Base-by-base conservation (phyloP, 2,329 filamentous ascomycete genomes). In the Fusarium nanum region DNA sequence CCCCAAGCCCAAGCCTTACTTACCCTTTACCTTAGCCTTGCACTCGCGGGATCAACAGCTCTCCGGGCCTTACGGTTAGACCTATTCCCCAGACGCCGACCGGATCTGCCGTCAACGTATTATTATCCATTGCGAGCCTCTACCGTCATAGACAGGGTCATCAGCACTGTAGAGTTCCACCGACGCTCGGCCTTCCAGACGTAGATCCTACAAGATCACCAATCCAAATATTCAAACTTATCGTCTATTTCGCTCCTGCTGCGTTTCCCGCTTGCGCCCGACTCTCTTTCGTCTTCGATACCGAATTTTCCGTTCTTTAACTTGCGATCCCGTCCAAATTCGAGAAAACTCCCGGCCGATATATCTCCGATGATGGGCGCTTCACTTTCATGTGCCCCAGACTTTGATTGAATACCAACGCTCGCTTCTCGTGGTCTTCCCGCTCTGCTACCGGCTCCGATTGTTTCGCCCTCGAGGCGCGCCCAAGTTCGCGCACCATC, bases 321-420 rank as follows among this genome's bases (percentile, higher is more conserved):
- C 25, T 46, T 56, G 48, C 46, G 49, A 45, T 34, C 34, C 18
- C 46, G 16, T 68, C 58, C n/a, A 56, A 54, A 50, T 22, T 48
- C 60, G 50, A 58, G 28, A 60, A 37, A 37, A n/a, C 60, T 47
- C 52, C 55, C 71, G 42, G 42, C 68, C 72, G 69, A 64, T 60
- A 62, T 58, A 67, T 64, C 60, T 73, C 70, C 72, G 70, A 80
- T 74, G 69, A 80, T 80, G 78, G 73, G 76, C 75, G 66, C 75
- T 75, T 73, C 65, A 72, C 52, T 67, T 71, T 69, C 71, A 69
- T 68, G 61, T 72, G 71, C 71, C 62, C 69, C 57, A 73, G 68
- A 71, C 56, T 58, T 69, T 71, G 70, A 77, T 63, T 72, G 71
- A 72, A 71, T 73, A 70, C 73, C 64, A 70, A 72, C 75, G 69